Evolutionary conservation across 1,284 basidiomycete genomes (phyloP).

Genomic region (Ceratobasidium sp.): DNA sequence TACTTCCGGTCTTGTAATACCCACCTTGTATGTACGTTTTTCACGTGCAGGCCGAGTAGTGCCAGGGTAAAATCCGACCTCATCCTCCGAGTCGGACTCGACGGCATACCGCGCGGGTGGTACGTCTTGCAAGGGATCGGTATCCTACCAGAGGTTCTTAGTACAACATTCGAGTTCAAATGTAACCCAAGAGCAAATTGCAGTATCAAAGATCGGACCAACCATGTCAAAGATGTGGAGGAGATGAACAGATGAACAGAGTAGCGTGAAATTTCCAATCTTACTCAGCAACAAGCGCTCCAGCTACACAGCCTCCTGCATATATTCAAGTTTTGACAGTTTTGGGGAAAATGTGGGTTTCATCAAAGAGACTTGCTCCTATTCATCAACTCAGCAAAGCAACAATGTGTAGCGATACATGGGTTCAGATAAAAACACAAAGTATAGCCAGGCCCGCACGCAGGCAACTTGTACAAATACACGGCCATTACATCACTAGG

Average conservation of each 20-base stretch:
- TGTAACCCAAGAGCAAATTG: no score
- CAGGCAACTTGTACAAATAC: not conserved
- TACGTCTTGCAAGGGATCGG: slow-evolving; percentile 45
- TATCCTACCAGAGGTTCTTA: slow-evolving; percentile 35
- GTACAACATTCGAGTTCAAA: no score
- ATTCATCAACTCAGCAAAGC: slow-evolving; percentile 17
- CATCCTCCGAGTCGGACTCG: slow-evolving; percentile 48
- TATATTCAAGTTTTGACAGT: no score
- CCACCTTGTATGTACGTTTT: slow-evolving; percentile 20
- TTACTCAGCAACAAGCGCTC: not conserved
- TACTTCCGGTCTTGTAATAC: not conserved
- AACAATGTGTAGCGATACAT: slow-evolving; percentile 37
- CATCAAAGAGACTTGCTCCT: slow-evolving; percentile 31
- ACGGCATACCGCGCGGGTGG: slow-evolving; percentile 47
- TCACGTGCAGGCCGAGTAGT: not conserved
- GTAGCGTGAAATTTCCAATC: no score
- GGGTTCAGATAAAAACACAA: slow-evolving; percentile 4
- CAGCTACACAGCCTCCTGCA: not conserved
- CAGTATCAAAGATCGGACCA: no score
- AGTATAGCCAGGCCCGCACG: not conserved
- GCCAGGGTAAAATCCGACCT: slow-evolving; percentile 37
- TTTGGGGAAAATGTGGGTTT: not conserved
- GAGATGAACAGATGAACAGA: no score
- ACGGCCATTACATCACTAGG: slow-evolving; percentile 11
- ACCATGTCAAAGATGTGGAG: no score